Base-by-base conservation (phyloP, 768 basidiomycete genomes). In the Suillus sp. region DNA sequence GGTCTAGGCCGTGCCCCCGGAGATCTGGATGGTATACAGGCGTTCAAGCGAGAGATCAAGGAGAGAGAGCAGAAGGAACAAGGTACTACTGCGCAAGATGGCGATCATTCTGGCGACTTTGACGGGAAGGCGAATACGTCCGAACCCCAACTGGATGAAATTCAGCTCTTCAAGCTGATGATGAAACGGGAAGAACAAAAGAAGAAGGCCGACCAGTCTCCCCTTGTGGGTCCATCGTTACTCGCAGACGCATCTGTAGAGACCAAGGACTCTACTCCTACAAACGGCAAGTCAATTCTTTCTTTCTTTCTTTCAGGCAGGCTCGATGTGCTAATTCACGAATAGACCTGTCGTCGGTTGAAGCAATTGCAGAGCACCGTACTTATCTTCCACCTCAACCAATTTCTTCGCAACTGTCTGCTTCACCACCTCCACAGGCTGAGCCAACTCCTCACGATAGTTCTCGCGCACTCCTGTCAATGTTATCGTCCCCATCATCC, bases 1-100 rank as follows among this genome's bases (percentile, higher is more conserved):
- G 90, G 88, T 16, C 86, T 91, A 60, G 83, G 84, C 64, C 78
- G 78, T 37, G 74, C 76, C 32, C 83, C 84, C 55, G 92, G 90
- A 22, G 89, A 90, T 70, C 78, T 92, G 30, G 92, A 94, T 72
- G 86, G 90, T 40, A 92, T 95, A 37, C 92, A 95, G 69, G 91
- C 88, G 2, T 94, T 92, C 86, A 95, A 93, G 81, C 91, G 88
- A 72, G 89, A 86, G 54, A 81, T 92, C 79, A 92, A 89, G 70
- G 89, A 90, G 74, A 89, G 86, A 66, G 89, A 89, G 66, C 77
- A 80, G 68, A 87, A 85, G 70, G 83, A 84, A 11, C 63, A 65
- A 56, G 60, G 56, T 18, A 62, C 53, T 18, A 58, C 67, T 55
- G 62, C 60, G 2, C 58, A 65, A 38, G 72, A 71, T 18, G 67